A percentile compares a stretch with the other conserved stretches of the same genome.
Conservation (phyloP, 2,329 filamentous ascomycete genomes). For the Fusarium solani-melongenae region DNA sequence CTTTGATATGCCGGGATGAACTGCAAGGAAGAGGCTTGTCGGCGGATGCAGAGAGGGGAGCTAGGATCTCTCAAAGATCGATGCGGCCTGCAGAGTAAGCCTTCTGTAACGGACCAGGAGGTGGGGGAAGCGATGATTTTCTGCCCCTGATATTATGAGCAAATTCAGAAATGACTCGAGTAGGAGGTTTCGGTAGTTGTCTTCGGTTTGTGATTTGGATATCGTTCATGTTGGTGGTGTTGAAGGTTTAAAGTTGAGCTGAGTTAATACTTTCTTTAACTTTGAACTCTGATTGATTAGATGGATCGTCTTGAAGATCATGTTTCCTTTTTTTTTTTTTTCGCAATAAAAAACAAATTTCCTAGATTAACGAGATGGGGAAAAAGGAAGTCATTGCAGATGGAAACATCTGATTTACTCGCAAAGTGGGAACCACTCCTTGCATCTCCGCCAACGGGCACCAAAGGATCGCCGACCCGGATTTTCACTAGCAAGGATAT, state of each 20-base stretch:
- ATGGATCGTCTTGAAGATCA: not conserved
- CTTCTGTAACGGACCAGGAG: constrained; percentile 3
- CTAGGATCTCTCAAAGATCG: constrained; percentile 3
- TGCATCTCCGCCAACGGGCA: not conserved
- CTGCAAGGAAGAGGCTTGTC: not conserved
- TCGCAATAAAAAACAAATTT: not conserved
- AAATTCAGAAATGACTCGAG: not conserved
- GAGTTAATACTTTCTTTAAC: not conserved
- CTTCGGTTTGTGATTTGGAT: not conserved
- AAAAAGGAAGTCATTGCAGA: not conserved
- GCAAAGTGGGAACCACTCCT: not conserved
- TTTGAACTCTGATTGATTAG: not conserved
- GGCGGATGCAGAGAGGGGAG: not conserved
- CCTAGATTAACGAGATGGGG: constrained; percentile 3
- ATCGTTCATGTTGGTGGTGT: not conserved
- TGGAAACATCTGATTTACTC: not conserved
- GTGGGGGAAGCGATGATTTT: not conserved
- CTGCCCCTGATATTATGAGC: not conserved
- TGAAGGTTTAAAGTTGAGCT: not conserved
- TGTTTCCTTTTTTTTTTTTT: not conserved
- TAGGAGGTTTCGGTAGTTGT: not conserved
- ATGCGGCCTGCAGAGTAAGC: constrained; percentile 2
- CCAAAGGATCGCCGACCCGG: not conserved
- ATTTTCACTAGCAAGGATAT: not conserved
- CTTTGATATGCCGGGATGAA: not conserved